Conservation (phyloP, 331 rosid genomes). For the Quercus tomentella region DNA sequence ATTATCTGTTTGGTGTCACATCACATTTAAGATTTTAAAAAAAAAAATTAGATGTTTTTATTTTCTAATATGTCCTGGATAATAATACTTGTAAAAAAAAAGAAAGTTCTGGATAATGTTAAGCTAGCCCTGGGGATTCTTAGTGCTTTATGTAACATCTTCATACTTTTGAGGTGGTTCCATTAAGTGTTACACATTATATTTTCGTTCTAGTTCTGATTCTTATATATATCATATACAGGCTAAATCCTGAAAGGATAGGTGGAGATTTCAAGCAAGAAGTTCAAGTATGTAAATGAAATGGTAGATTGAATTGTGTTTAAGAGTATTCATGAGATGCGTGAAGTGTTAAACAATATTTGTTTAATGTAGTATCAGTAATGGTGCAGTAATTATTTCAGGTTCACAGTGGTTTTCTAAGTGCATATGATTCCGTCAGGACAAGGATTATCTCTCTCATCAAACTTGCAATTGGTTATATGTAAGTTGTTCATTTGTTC, state of each 20-base stretch:
- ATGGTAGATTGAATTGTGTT: conserved; percentile 13
- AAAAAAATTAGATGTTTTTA: no score
- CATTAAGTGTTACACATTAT: background rate
- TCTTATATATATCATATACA: conserved; percentile 27
- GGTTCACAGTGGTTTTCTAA: conserved; percentile 96
- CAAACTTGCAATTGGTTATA: conserved; percentile 65
- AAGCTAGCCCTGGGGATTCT: background rate
- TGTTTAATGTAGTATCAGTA: conserved; percentile 11
- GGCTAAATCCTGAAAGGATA: conserved; percentile 96
- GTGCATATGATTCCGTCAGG: conserved; percentile 95
- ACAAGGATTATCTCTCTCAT: conserved; percentile 75
- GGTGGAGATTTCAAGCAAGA: conserved; percentile 98
- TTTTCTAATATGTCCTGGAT: no score
- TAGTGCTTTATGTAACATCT: conserved; percentile 2
- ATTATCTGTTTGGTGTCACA: background rate
- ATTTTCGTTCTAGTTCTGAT: conserved; percentile 20
- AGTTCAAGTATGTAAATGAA: conserved; percentile 66
- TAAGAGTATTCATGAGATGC: conserved; percentile 8
- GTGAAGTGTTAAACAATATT: background rate
- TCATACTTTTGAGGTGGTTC: background rate
- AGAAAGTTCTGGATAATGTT: background rate
- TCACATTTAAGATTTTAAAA: background rate
- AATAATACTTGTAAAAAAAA: no score
- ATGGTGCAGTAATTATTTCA: conserved; percentile 38
- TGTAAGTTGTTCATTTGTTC: conserved; percentile 49